Base-by-base conservation (phyloP, 805 yeast genomes). In the Kluyveromyces nonfermentans region DNA sequence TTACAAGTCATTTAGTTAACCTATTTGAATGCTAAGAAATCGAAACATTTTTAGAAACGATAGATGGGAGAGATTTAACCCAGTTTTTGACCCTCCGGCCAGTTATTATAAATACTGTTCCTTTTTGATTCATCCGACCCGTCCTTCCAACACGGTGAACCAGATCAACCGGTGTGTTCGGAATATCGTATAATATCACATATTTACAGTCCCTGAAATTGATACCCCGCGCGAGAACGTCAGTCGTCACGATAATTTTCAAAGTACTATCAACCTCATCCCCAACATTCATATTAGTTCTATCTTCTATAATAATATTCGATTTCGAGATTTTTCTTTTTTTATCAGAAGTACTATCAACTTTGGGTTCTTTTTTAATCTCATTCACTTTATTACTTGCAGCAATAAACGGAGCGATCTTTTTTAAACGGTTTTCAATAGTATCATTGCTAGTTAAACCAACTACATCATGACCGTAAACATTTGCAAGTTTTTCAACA, bases 61-160 rank as follows among this genome's bases (percentile, higher is more conserved):
- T 80, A 42, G 72, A 78, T 21, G 88, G 88, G 38, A 88, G 68
- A 2, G 93, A 95, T 54, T 78, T 80, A 21, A 87, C 81, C 87
- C 94, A 87, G 4, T 84, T 72, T 53, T 82, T 81, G n/a, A 75
- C 71, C 40, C 71, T 63, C 49, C 80, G 79, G 48, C 80, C 82
- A 21, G 82, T 81, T 41, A 90, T 77, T 55, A 93, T 68, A 49
- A 87, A 82, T 1, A 86, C 96, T 48, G 96, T 73, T 12, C 98
- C 98, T 32, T 82, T 72, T 56, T 82, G 87, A 37, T 83, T 85
- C 84, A 89, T 81, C 60, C 98, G 69, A 2, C 96, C 97, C 0
- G 97, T 90, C 65, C 98, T 76, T 1, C 98, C 98, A 1, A 86
- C 82, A 48, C 98, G 71, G 60, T 90, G 97, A 17, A 90, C 78